Evolutionary conservation across 768 basidiomycete genomes (phyloP), one percentile per base, ranked within the genome.

Genomic region (Coprinopsis strossmayeri): DNA sequence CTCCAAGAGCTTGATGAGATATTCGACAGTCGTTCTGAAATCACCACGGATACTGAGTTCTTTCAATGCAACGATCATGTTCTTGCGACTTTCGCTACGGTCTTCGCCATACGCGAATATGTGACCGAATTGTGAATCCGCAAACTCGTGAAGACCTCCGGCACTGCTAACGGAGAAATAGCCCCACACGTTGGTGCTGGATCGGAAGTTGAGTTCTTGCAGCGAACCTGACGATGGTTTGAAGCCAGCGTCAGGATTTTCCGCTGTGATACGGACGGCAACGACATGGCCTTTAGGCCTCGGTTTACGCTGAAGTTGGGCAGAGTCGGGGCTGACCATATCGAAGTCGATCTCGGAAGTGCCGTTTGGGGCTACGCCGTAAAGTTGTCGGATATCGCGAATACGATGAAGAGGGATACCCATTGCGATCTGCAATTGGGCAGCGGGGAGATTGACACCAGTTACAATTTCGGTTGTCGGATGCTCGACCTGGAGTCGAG

Each of bases 391-490:
- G 60, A 99, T 99, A 61, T 97, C 90, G 18, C 91, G 83, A 57
- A 98, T 96, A 49, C 91, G 84, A 66, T 96, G 90, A 44, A 99
- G 76, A 37, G 96, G 93, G 49, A 98, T 77, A 70, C 96, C 96
- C 96, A 99, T 99, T 23, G 96, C 91, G 55, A 99, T 74, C 64
- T 97, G 95, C 40, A 98, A 80, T 64, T 99, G 96, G 10, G 96
- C 90, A 48, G 94, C 93, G 21, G 96, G 96, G 45, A 99, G 79
- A 67, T 97, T 96, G 69, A 97, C 95, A 9, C 96, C 96, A 3
- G 88, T 84, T n/a, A 98, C 96, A 91, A 98, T 99, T 68, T 99
- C 96, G 18, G 96, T 99, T 10, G 96, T 99, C 9, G 96, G 96
- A 66, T 99, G 96, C 71, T 99, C 96, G 60, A 99, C 96, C 71